Conservation (phyloP, 2,329 filamentous ascomycete genomes). For the Neocucurbitaria cava region DNA sequence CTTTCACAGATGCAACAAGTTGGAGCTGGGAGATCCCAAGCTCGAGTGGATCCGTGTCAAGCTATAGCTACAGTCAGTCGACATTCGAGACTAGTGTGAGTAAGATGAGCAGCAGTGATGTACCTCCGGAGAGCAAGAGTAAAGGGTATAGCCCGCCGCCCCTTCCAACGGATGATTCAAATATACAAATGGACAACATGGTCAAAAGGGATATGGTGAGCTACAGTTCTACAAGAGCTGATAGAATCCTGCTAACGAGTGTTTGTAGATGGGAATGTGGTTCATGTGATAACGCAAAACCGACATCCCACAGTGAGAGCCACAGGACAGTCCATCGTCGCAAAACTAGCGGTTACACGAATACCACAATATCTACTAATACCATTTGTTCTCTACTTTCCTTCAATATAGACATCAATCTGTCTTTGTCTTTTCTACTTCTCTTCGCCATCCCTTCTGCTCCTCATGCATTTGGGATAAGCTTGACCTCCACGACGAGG, state of each 20-base stretch:
- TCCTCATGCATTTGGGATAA: background rate
- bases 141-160: slow-evolving; percentile 4
- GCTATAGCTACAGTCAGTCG: background rate
- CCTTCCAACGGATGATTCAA: background rate
- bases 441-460: background rate
- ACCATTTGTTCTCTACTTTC: background rate
- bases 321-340: background rate
- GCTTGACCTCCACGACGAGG: background rate
- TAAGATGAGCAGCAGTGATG: slow-evolving; percentile 10
- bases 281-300: too few relatives aligned
- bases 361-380: background rate
- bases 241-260: slow-evolving; percentile 1
- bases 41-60: background rate
- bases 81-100: slow-evolving; percentile 17
- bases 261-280: slow-evolving; percentile 16
- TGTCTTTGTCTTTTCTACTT: background rate
- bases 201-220: slow-evolving; percentile 9
- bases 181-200: background rate
- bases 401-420: background rate
- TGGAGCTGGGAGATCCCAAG: slow-evolving; percentile 2
- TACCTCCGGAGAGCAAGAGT: slow-evolving; percentile 1
- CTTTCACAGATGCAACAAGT: slow-evolving; percentile 10
- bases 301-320: too few relatives aligned
- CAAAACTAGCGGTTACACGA: background rate
- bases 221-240: background rate